Evolutionary conservation across 2,329 filamentous ascomycete species (phyloP).

Genomic region (Verticillium zaregamsianum): DNA sequence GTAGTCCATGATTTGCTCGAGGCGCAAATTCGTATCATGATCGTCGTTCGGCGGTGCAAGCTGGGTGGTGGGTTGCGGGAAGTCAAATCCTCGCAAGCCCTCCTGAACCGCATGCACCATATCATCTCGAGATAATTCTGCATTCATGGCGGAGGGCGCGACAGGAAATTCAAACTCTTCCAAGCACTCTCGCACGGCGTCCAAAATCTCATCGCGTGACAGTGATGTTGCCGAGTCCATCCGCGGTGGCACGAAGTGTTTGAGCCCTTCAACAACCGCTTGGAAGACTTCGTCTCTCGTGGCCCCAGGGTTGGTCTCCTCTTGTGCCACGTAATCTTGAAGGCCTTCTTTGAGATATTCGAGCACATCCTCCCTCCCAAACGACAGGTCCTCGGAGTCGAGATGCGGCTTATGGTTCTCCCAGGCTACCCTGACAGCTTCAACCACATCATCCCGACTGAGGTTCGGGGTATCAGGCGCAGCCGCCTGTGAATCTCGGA

Average conservation of each 20-base stretch:
- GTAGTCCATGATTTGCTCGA: conserved; percentile 62
- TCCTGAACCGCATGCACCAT: conserved; percentile 61
- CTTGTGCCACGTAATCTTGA: conserved; percentile 61
- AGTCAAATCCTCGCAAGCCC: conserved; percentile 48
- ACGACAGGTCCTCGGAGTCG: conserved; percentile 81
- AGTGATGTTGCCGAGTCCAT: conserved; percentile 65
- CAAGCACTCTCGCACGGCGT: conserved; percentile 79
- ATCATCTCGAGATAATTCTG: conserved; percentile 56
- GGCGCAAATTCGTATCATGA: conserved; percentile 48
- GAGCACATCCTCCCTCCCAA: conserved; percentile 87
- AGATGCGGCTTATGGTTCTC: conserved; percentile 94
- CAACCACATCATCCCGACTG: conserved; percentile 77
- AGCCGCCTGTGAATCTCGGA: conserved; percentile 53
- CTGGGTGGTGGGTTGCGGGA: conserved; percentile 34
- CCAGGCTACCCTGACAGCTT: conserved; percentile 85
- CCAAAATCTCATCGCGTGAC: conserved; percentile 78
- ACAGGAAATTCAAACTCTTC: conserved; percentile 78
- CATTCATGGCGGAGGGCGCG: conserved; percentile 49
- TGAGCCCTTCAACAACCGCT: conserved; percentile 80
- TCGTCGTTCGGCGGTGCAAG: conserved; percentile 36
- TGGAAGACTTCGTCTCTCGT: conserved; percentile 81
- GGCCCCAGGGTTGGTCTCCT: conserved; percentile 53
- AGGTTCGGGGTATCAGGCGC: conserved; percentile 42
- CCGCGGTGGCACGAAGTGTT: conserved; percentile 72
- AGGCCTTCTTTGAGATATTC: conserved; percentile 83